phyloP scores from a whole-genome alignment of 441 rosid genomes.

The Euphorbia celastroides region DNA sequence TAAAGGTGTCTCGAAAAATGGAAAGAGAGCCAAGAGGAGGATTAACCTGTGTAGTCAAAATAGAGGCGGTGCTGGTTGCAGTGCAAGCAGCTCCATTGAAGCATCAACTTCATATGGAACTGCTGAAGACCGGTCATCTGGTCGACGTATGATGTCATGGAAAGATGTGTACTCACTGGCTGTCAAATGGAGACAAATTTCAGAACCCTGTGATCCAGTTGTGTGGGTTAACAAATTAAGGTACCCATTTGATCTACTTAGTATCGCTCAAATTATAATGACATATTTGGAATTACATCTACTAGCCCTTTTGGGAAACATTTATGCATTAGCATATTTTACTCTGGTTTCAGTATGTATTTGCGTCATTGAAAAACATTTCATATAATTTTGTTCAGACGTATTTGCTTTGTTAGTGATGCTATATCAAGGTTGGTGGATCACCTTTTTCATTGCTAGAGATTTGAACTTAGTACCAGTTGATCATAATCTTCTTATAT shows the following conservation, averaged over 20 bases:
- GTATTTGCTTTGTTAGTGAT: neutral
- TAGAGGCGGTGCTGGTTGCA: conserved; percentile 97
- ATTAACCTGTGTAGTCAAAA: conserved; percentile 74
- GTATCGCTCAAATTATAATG: conserved; percentile 2
- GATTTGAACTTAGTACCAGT: neutral
- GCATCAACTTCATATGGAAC: conserved; percentile 58
- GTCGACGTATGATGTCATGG: conserved; percentile 69
- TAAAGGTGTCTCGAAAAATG: conserved; percentile 49
- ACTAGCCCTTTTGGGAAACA: neutral
- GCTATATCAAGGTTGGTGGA: neutral
- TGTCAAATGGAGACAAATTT: conserved; percentile 98
- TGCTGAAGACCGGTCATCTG: conserved; percentile 64
- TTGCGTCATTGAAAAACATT: neutral
- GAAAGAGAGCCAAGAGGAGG: conserved; percentile 71
- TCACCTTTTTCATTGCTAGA: neutral
- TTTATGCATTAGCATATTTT: neutral
- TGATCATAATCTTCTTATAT: neutral
- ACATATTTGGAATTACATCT: conserved; percentile 5
- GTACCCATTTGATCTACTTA: conserved; percentile 25
- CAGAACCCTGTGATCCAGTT: conserved; percentile 99
- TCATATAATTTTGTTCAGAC: neutral
- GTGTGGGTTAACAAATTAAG: conserved; percentile 96
- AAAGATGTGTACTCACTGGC: conserved; percentile 79
- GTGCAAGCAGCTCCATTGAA: conserved; percentile 75
- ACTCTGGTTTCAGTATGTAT: neutral